Conservation (phyloP, 2,329 filamentous ascomycete species). For the Cercospora brassicicola region DNA sequence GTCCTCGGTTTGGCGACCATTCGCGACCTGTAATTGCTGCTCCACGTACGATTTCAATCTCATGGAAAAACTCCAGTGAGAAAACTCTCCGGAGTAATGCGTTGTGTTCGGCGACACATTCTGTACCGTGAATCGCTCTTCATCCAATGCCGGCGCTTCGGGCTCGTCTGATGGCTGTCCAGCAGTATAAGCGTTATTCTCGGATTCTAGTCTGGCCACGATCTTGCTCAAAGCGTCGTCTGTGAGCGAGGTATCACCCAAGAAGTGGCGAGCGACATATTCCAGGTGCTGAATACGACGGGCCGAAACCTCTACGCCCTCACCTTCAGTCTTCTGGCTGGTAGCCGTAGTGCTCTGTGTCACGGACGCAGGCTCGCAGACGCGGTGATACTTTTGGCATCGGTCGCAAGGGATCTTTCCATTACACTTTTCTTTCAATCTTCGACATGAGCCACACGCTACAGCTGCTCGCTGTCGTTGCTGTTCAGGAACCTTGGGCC, state of each 20-base stretch:
- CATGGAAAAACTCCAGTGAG: slow-evolving; percentile 48
- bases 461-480: slow-evolving; percentile 22
- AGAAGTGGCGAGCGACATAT: slow-evolving; percentile 20
- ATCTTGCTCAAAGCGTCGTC: slow-evolving; percentile 18
- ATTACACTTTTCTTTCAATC: slow-evolving; percentile 28
- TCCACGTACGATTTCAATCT: slow-evolving; percentile 47
- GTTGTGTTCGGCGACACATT: slow-evolving; percentile 16
- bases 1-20: slow-evolving; percentile 8
- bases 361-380: slow-evolving; percentile 14
- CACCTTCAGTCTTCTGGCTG: neutral
- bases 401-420: slow-evolving; percentile 22
- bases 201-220: slow-evolving; percentile 19
- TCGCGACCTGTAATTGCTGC: slow-evolving; percentile 34
- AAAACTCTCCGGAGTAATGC: slow-evolving; percentile 49
- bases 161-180: slow-evolving; percentile 24
- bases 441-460: slow-evolving; percentile 17
- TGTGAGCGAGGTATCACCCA: slow-evolving; percentile 17
- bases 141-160: slow-evolving; percentile 40
- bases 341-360: neutral
- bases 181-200: slow-evolving; percentile 4
- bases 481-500: slow-evolving; percentile 23
- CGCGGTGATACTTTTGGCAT: slow-evolving; percentile 13
- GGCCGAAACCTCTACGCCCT: neutral
- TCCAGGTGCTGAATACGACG: slow-evolving; percentile 18
- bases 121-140: slow-evolving; percentile 24